These are phyloP conservation scores for Rhodotorula toruloides DNA, from an alignment of 768 basidiomycete species.

Conservation along the genomic window DNA sequence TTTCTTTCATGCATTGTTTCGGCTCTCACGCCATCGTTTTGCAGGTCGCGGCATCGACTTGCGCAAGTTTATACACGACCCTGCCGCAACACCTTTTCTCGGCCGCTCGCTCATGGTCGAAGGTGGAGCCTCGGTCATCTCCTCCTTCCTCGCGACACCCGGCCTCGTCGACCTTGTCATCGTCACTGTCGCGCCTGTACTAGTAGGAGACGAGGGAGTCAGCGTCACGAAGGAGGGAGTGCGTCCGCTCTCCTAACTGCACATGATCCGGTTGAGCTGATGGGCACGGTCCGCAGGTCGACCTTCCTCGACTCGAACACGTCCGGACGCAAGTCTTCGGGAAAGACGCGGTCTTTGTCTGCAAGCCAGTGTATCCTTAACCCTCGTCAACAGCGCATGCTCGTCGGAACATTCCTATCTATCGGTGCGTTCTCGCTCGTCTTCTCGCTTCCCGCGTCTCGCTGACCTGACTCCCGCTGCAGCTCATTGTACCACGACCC, in stretches of 20 bases:
- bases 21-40: constrained; percentile 2
- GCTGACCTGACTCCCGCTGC: no score
- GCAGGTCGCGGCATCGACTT: neutral
- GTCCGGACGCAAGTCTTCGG: constrained; percentile 15
- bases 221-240: neutral
- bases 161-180: constrained; percentile 65
- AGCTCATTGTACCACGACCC: no score
- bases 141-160: constrained; percentile 56
- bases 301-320: constrained; percentile 3
- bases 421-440: no score
- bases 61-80: no score
- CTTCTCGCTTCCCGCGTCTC: no score
- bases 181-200: constrained; percentile 77
- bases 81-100: neutral
- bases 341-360: constrained; percentile 15
- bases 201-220: constrained; percentile 58
- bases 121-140: constrained; percentile 79
- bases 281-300: neutral
- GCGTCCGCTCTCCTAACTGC: neutral
- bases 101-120: constrained; percentile 79
- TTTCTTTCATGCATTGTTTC: no score
- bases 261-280: neutral
- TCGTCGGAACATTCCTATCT: no score
- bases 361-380: neutral
- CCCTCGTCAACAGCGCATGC: no score